phyloP scores from a whole-genome alignment of 1,284 basidiomycete species.

The Coriolopsis trogii region DNA sequence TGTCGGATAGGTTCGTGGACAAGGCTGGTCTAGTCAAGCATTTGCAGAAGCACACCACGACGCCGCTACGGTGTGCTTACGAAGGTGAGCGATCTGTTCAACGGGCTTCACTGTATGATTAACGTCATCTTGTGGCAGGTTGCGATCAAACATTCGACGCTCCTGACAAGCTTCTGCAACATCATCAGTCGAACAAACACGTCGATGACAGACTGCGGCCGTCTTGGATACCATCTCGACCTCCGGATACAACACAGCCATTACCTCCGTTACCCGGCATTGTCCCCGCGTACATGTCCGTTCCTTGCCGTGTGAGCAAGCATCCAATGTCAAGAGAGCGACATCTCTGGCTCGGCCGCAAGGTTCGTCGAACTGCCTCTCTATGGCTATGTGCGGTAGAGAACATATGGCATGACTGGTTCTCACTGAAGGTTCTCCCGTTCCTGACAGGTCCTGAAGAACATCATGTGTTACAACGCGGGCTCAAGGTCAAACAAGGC shows the following conservation, averaged over 20 bases:
- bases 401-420: too few species aligned
- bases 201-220: slow-evolving; percentile 32
- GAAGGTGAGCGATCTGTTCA: slow-evolving; percentile 38
- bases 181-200: slow-evolving; percentile 30
- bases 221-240: slow-evolving; percentile 38
- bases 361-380: slow-evolving; percentile 41
- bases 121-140: slow-evolving; percentile 32
- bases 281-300: slow-evolving; percentile 53
- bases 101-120: not conserved
- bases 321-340: slow-evolving; percentile 48
- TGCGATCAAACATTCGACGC: slow-evolving; percentile 45
- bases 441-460: slow-evolving; percentile 34
- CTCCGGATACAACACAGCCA: slow-evolving; percentile 31
- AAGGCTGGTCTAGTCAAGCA: slow-evolving; percentile 41
- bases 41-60: slow-evolving; percentile 46
- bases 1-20: slow-evolving; percentile 35
- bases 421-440: not conserved
- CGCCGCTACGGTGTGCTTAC: slow-evolving; percentile 49
- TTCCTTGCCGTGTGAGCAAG: slow-evolving; percentile 43
- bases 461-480: slow-evolving; percentile 35
- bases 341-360: slow-evolving; percentile 53
- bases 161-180: slow-evolving; percentile 39
- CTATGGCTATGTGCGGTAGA: not conserved
- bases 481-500: slow-evolving; percentile 28
- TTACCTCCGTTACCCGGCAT: slow-evolving; percentile 30